These are phyloP conservation scores for Elongisporangium undulatum DNA, from an alignment of 352 stramenopile genomes.

Conservation along the genomic window DNA sequence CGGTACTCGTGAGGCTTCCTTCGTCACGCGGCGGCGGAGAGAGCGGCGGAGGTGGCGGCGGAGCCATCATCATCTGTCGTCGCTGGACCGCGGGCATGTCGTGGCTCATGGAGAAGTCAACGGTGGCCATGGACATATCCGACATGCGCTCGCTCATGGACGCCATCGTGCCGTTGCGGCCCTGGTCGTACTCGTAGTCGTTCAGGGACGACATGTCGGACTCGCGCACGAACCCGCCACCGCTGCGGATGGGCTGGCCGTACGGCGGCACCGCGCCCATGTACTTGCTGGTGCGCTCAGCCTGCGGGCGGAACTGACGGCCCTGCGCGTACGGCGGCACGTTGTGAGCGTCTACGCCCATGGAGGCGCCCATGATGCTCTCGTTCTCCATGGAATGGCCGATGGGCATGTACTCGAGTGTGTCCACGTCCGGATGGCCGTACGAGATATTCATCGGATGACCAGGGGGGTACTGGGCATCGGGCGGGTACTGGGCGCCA, in stretches of 20 bases:
- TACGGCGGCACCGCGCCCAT: conserved; percentile 23
- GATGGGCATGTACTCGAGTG: conserved; percentile 32
- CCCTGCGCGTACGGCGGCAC: background rate
- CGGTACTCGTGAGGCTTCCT: conserved; percentile 5
- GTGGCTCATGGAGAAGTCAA: conserved; percentile 40
- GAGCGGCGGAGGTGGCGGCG: conserved; percentile 5
- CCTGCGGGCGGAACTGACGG: background rate
- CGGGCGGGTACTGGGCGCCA: background rate
- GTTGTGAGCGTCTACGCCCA: conserved; percentile 13
- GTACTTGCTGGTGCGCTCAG: conserved; percentile 11
- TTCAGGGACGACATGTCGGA: conserved; percentile 61
- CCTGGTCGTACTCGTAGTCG: conserved; percentile 40
- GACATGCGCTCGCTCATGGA: conserved; percentile 11
- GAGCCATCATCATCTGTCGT: conserved; percentile 30
- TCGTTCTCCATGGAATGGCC: conserved; percentile 51
- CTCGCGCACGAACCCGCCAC: conserved; percentile 26
- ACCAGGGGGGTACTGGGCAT: conserved; percentile 1
- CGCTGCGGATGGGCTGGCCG: conserved; percentile 25
- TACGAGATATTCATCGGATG: conserved; percentile 31
- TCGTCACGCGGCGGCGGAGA: background rate
- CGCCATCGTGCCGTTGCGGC: conserved; percentile 10
- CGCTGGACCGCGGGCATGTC: conserved; percentile 22
- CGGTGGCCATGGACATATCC: conserved; percentile 48
- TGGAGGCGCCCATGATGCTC: conserved; percentile 49
- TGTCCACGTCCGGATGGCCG: conserved; percentile 32